Evolutionary conservation across 2,329 filamentous ascomycete species (phyloP).

Genomic region (Alternaria incomplexa): DNA sequence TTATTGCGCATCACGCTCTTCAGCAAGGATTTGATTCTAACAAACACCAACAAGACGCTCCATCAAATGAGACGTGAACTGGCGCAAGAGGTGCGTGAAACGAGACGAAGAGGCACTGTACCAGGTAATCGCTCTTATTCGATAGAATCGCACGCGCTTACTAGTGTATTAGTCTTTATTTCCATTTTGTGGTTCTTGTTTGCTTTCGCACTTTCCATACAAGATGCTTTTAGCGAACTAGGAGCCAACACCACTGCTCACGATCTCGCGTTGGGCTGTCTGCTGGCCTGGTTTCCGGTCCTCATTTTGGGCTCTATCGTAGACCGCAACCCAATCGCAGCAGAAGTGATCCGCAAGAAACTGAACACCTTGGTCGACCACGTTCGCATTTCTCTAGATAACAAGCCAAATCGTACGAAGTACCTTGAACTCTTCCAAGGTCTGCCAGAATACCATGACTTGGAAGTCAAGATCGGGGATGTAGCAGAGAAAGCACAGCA

Average conservation of each 20-base stretch:
- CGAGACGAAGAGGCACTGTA: constrained; percentile 50
- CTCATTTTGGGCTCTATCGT: constrained; percentile 54
- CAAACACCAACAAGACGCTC: constrained; percentile 35
- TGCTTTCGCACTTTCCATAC: constrained; percentile 46
- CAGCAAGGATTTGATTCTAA: constrained; percentile 46
- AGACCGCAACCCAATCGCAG: constrained; percentile 54
- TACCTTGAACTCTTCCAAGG: constrained; percentile 39
- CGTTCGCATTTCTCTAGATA: constrained; percentile 41
- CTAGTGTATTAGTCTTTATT: constrained; percentile 38
- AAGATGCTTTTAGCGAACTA: constrained; percentile 44
- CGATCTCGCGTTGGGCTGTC: constrained; percentile 52
- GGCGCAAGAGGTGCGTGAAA: constrained; percentile 50
- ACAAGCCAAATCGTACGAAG: constrained; percentile 30
- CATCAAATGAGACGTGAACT: constrained; percentile 43
- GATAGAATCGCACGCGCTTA: neutral
- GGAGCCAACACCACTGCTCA: constrained; percentile 53
- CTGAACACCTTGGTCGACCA: constrained; percentile 50
- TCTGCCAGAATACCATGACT: too few relatives aligned
- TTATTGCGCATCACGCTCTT: constrained; percentile 51
- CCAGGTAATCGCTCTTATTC: constrained; percentile 23
- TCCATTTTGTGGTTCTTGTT: constrained; percentile 54
- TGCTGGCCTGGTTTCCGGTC: constrained; percentile 56
- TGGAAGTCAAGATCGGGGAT: constrained; percentile 31
- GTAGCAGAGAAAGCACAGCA: constrained; percentile 28
- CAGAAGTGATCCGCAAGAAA: constrained; percentile 48